Conservation (phyloP, 768 basidiomycete genomes). For the Jaapia argillacea region DNA sequence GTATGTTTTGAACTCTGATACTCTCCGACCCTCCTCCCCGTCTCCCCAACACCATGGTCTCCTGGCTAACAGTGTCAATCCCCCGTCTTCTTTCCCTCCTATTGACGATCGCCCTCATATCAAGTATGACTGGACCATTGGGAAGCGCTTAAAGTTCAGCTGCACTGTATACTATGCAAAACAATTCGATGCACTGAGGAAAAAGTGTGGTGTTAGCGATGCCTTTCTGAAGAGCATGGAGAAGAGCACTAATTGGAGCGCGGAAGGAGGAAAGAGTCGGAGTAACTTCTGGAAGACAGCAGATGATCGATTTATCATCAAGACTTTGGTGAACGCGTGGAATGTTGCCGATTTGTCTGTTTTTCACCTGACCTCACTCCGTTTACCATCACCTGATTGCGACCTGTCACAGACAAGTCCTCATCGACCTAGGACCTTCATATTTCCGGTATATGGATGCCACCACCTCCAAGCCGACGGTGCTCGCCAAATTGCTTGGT, state of each 20-base stretch:
- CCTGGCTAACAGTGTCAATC: constrained; percentile 20
- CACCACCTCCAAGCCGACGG: constrained; percentile 54
- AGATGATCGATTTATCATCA: constrained; percentile 74
- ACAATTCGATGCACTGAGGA: constrained; percentile 62
- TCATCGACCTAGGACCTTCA: constrained; percentile 67
- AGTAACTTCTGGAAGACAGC: constrained; percentile 76
- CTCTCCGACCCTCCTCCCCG: constrained; percentile 19
- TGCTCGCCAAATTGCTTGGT: constrained; percentile 71
- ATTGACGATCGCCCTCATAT: constrained; percentile 74
- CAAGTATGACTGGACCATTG: constrained; percentile 74
- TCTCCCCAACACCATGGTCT: constrained; percentile 38
- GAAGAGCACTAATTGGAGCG: constrained; percentile 55
- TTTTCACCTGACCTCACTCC: neutral
- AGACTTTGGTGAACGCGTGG: constrained; percentile 81
- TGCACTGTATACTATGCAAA: constrained; percentile 79
- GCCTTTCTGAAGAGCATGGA: constrained; percentile 51
- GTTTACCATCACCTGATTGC: no score
- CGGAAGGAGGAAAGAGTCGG: constrained; percentile 74
- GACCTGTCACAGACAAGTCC: constrained; percentile 45
- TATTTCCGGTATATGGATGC: constrained; percentile 75
- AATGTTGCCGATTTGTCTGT: constrained; percentile 77
- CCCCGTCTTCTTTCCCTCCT: constrained; percentile 16
- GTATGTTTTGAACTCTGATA: constrained; percentile 36
- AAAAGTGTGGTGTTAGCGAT: constrained; percentile 59
- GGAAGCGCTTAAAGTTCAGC: constrained; percentile 63